phyloP scores from a whole-genome alignment of 1,139 yeast genomes.

The Nematodospora anomalae region DNA sequence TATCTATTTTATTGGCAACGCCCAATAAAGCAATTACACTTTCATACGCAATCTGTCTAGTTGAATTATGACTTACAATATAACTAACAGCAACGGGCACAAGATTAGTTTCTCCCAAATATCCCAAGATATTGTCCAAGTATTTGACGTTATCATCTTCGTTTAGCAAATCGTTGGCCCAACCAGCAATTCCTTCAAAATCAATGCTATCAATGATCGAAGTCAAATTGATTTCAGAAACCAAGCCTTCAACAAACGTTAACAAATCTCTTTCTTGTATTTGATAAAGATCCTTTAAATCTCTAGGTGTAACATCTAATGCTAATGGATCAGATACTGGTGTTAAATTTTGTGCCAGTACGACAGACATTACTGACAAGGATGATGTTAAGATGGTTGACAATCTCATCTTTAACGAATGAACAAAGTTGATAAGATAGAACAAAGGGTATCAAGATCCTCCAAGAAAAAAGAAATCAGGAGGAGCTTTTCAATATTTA shows the following conservation, averaged over 20 bases:
- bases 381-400: constrained; percentile 11
- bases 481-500: too few relatives aligned
- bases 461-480: neutral
- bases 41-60: constrained; percentile 22
- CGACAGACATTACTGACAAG: constrained; percentile 9
- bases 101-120: constrained; percentile 25
- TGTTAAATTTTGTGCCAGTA: constrained; percentile 10
- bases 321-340: constrained; percentile 13
- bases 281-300: constrained; percentile 7
- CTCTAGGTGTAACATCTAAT: constrained; percentile 8
- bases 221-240: constrained; percentile 22
- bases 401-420: constrained; percentile 11
- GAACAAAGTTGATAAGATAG: constrained; percentile 1
- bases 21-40: constrained; percentile 21
- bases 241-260: constrained; percentile 15
- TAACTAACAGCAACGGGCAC: constrained; percentile 28
- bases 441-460: neutral
- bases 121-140: constrained; percentile 27
- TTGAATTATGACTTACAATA: constrained; percentile 27
- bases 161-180: constrained; percentile 27
- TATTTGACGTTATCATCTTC: constrained; percentile 23
- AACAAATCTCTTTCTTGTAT: constrained; percentile 23
- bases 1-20: constrained; percentile 22
- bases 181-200: constrained; percentile 34
- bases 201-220: constrained; percentile 22